Evolutionary conservation across 352 stramenopile genomes (phyloP).

Genomic region (Globisporangium lucens): DNA sequence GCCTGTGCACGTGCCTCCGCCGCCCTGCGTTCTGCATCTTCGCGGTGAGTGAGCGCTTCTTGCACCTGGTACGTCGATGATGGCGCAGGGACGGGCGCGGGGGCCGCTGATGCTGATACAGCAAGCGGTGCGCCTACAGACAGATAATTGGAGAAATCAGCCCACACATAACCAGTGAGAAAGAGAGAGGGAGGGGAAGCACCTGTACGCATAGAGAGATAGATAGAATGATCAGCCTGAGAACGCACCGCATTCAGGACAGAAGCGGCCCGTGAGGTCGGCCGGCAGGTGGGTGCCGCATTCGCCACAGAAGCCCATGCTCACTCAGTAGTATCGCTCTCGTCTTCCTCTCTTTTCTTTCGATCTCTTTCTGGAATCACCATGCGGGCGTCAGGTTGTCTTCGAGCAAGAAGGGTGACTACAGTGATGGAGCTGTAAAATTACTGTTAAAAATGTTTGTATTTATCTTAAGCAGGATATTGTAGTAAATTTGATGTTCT

Average conservation of each 20-base stretch:
- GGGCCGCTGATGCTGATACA: slow-evolving; percentile 8
- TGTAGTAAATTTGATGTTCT: background rate
- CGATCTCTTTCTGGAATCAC: background rate
- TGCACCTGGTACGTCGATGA: slow-evolving; percentile 19
- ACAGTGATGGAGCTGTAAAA: background rate
- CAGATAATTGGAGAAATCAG: no score
- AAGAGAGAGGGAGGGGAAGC: background rate
- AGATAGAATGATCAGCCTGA: background rate
- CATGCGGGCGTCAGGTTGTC: slow-evolving; percentile 1
- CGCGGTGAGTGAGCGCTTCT: slow-evolving; percentile 32
- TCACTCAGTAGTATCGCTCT: background rate
- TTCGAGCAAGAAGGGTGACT: background rate
- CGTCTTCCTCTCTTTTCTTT: background rate
- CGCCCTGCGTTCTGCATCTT: slow-evolving; percentile 48
- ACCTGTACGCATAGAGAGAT: background rate
- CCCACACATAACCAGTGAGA: no score
- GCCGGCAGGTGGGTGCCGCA: slow-evolving; percentile 62
- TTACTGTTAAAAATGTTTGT: background rate
- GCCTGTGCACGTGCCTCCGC: slow-evolving; percentile 39
- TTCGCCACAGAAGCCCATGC: slow-evolving; percentile 84
- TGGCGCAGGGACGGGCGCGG: background rate
- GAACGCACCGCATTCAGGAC: slow-evolving; percentile 69
- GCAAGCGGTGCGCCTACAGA: background rate
- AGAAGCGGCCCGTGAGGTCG: slow-evolving; percentile 62
- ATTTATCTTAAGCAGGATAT: background rate